These are phyloP conservation scores for Mycena chlorophos DNA, from an alignment of 768 basidiomycete species.

Conservation along the genomic window DNA sequence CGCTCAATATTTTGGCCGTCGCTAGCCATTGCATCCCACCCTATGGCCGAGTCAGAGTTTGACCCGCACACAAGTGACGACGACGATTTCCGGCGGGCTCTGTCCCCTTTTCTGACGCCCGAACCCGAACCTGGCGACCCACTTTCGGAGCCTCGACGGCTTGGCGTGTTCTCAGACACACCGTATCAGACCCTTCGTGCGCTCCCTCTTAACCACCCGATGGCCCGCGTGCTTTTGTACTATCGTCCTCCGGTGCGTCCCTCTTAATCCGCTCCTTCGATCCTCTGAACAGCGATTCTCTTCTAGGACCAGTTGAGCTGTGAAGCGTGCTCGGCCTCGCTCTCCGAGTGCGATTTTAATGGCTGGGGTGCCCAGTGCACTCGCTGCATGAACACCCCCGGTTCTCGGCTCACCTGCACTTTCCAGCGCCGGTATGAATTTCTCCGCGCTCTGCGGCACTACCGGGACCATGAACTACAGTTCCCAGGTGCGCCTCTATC, in stretches of 20 bases:
- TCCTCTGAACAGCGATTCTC: background rate
- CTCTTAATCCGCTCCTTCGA: background rate
- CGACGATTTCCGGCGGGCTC: too few relatives aligned
- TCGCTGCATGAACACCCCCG: background rate
- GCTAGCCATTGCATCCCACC: too few relatives aligned
- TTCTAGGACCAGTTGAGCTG: background rate
- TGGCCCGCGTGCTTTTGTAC: background rate
- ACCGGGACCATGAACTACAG: background rate
- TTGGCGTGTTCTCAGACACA: background rate
- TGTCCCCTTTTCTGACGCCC: too few relatives aligned
- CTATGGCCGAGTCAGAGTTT: too few relatives aligned
- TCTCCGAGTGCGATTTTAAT: background rate
- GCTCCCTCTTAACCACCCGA: background rate
- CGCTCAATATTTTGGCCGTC: too few relatives aligned
- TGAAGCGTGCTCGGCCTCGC: background rate
- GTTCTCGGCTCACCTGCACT: background rate
- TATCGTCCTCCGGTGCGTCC: background rate
- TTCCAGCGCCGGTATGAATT: background rate
- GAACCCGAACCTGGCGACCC: background rate
- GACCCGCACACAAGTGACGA: too few relatives aligned
- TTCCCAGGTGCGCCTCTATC: background rate
- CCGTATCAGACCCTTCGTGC: background rate
- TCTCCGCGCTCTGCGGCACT: background rate
- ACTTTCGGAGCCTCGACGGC: background rate
- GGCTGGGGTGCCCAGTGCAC: background rate